A percentile compares a stretch with the other conserved stretches of the same genome.
Conservation (phyloP, 305 asterid species). For the Rubia peregrina region DNA sequence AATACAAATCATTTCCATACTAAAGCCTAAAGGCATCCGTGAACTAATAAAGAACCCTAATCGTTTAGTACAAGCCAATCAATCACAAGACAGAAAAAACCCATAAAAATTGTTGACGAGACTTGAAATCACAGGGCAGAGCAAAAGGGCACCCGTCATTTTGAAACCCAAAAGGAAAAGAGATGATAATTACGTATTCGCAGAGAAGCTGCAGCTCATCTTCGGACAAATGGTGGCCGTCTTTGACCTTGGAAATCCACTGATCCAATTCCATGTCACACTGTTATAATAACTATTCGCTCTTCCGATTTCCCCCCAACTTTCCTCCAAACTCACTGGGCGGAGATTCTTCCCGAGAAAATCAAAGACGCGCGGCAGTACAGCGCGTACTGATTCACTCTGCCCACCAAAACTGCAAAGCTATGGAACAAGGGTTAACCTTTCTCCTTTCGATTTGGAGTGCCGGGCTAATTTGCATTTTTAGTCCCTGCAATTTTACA, state of each 20-base stretch:
- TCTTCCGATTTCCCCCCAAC: background rate
- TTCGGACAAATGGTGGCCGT: slow-evolving; percentile 92
- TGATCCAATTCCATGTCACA: slow-evolving; percentile 77
- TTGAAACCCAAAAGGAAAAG: background rate
- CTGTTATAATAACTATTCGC: background rate
- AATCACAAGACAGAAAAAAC: too few species aligned
- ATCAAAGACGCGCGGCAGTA: background rate
- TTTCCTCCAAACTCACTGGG: background rate
- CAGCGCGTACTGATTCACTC: background rate
- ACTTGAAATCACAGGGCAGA: background rate
- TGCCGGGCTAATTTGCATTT: background rate
- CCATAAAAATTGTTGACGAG: background rate
- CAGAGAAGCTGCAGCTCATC: slow-evolving; percentile 98
- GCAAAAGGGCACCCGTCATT: background rate
- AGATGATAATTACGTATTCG: slow-evolving; percentile 60
- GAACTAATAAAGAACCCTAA: background rate
- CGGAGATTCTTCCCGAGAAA: background rate
- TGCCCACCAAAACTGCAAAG: background rate
- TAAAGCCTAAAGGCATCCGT: slow-evolving; percentile 2
- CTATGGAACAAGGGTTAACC: slow-evolving; percentile 3
- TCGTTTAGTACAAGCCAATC: background rate
- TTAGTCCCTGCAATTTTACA: background rate
- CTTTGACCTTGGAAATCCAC: slow-evolving; percentile 84
- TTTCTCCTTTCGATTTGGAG: slow-evolving; percentile 7
- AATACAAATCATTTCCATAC: background rate